Evolutionary conservation across 805 yeast species (phyloP).

Genomic region (Starmerella geochares): DNA sequence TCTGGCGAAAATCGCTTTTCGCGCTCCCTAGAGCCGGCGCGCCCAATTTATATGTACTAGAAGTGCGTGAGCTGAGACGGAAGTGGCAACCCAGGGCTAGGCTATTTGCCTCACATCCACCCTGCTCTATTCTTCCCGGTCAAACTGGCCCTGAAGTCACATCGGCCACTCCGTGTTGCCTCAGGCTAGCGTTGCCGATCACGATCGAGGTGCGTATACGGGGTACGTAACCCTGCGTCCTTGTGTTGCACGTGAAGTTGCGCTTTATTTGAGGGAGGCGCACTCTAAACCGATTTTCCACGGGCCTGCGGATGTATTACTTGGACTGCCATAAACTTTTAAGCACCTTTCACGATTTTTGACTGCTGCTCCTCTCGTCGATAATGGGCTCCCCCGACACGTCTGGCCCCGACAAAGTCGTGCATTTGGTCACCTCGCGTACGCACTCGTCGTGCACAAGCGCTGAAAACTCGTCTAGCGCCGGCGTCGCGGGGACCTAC

Average conservation of each 20-base stretch:
- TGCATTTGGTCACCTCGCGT: not conserved
- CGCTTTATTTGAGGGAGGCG: not conserved
- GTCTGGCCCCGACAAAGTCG: not conserved
- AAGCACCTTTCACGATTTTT: not conserved
- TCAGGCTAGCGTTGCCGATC: too few species aligned
- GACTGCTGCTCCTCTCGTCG: not conserved
- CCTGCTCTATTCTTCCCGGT: too few species aligned
- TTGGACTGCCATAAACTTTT: too few species aligned
- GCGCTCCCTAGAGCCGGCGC: too few species aligned
- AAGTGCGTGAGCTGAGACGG: too few species aligned
- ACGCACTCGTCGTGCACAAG: not conserved
- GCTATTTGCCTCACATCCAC: too few species aligned
- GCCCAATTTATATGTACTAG: too few species aligned
- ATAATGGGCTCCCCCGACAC: not conserved
- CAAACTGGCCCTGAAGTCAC: too few species aligned
- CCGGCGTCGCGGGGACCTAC: not conserved
- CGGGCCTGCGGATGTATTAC: too few species aligned
- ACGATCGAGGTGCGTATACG: not conserved
- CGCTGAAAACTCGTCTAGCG: not conserved
- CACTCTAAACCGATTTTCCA: not conserved
- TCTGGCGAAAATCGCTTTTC: not conserved
- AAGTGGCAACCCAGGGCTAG: too few species aligned
- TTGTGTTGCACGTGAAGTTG: not conserved
- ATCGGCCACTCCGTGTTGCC: too few species aligned
- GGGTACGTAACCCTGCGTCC: slow-evolving; percentile 1